Base-by-base conservation (phyloP, 495 filamentous ascomycete species). In the Aspergillus leporis region DNA sequence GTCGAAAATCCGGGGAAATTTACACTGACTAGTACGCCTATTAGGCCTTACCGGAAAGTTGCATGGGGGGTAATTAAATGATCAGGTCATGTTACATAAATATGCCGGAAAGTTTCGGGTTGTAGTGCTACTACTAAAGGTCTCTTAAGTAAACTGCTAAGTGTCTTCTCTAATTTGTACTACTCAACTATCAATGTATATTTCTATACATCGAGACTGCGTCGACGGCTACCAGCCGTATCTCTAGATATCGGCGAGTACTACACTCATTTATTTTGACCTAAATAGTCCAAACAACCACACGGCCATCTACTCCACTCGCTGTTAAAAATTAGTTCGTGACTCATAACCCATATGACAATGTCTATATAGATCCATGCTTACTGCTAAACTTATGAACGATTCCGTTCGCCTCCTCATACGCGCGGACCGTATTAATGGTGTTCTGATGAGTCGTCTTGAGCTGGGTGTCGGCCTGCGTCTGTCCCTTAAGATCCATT, bases 381-480 rank as follows among this genome's bases (percentile, higher is more conserved):
- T 88, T 83, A 96, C 92, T 91, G 77, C 90, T 96, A 64, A 98
- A 92, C 68, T 91, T 93, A 38, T 69, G 80, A 28, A 97, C 85
- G 34, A 70, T 66, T 12, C 83, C 88, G 21, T 83, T 83, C 36
- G 76, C 70, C 18, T 83, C 82, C 61, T 94, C 87, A 69, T 88
- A 97, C 16, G 81, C 76, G 41, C 94, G 83, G 16, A 97, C 70
- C 5, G 87, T 96, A 65, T 84, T 88, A 67, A 98, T 93, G 31
- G 93, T 96, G 74, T 98, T 98, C 72, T 98, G 94, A 76, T 98
- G 94, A 45, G 93, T 86, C 7, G 94, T 97, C 76, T 94, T 96
- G 59, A 98, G 79, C 75, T 94, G 90, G 8, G 92, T 97, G 69
- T 97, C 92, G 61, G 91, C 91, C 63, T 87, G 87, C 22, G 81